phyloP scores from a whole-genome alignment of 768 basidiomycete genomes.

The Kwoniella bestiolae region DNA sequence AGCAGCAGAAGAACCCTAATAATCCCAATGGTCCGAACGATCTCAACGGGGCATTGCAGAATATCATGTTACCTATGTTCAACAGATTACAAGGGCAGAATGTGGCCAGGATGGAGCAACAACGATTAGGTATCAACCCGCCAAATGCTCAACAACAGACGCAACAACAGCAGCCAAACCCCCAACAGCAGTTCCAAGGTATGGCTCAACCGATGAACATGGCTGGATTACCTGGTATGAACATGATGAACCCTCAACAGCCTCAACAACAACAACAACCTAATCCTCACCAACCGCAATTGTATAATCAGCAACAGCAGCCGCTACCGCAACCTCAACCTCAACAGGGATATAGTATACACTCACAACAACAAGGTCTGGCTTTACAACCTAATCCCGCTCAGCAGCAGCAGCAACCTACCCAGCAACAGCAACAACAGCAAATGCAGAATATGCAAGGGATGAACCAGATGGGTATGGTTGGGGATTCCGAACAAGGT shows the following conservation, averaged over 20 bases:
- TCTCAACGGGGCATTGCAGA: slow-evolving; percentile 20
- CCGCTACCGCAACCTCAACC: slow-evolving; percentile 12
- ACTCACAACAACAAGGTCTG: slow-evolving; percentile 38
- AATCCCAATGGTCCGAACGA: slow-evolving; percentile 11
- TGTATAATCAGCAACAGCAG: slow-evolving; percentile 15
- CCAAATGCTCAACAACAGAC: slow-evolving; percentile 13
- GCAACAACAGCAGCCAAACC: slow-evolving; percentile 16
- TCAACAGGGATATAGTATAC: slow-evolving; percentile 22
- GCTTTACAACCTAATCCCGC: background rate
- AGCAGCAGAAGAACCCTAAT: slow-evolving; percentile 16
- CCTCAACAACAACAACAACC: slow-evolving; percentile 1
- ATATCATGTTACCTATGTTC: slow-evolving; percentile 29
- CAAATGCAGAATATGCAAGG: slow-evolving; percentile 15
- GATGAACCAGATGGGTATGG: slow-evolving; percentile 14
- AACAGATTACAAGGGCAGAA: slow-evolving; percentile 27
- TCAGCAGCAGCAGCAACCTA: background rate
- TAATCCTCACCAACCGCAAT: background rate
- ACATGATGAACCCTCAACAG: slow-evolving; percentile 21
- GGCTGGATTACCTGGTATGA: slow-evolving; percentile 23
- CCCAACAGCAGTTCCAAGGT: slow-evolving; percentile 22
- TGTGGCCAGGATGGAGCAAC: slow-evolving; percentile 21
- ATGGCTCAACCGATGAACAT: slow-evolving; percentile 24
- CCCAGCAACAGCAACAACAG: slow-evolving; percentile 8
- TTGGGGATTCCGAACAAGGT: slow-evolving; percentile 28
- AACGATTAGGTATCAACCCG: slow-evolving; percentile 20